These are phyloP conservation scores for Polytrichum formosum DNA, from an alignment of 225 moss, liverwort and hornwort genomes.

Conservation along the genomic window DNA sequence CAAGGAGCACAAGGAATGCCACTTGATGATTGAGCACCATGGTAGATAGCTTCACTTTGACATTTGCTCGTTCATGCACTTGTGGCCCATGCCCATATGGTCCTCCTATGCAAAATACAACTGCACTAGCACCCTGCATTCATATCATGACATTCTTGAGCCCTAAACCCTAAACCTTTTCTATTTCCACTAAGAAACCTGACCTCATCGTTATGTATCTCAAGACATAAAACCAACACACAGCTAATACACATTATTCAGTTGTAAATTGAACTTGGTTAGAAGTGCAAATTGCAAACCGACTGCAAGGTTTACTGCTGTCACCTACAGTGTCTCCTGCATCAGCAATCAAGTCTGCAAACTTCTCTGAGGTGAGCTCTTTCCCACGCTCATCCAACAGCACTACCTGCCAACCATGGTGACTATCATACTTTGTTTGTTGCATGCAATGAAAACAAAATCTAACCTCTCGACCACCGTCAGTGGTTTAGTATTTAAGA, in stretches of 20 bases:
- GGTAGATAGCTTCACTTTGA: constrained; percentile 71
- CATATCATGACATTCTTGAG: not conserved
- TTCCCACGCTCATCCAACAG: constrained; percentile 80
- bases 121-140: constrained; percentile 70
- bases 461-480: too few relatives aligned
- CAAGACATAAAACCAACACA: too few relatives aligned
- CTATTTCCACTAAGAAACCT: too few relatives aligned
- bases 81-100: constrained; percentile 89
- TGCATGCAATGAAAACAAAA: too few relatives aligned
- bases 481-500: not conserved
- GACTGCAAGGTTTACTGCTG: too few relatives aligned
- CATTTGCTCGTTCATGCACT: constrained; percentile 70
- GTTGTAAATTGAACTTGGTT: too few relatives aligned
- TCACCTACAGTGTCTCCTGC: constrained; percentile 83
- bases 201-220: too few relatives aligned
- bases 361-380: constrained; percentile 71
- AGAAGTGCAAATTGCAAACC: too few relatives aligned
- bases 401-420: constrained; percentile 59
- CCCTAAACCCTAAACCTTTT: too few relatives aligned
- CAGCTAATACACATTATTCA: too few relatives aligned
- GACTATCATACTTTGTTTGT: constrained; percentile 1
- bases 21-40: constrained; percentile 95
- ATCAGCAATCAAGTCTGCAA: constrained; percentile 79
- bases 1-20: constrained; percentile 82
- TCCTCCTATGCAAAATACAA: constrained; percentile 93